Conservation (phyloP, 345 rosid genomes). For the Syzygium aromaticum region DNA sequence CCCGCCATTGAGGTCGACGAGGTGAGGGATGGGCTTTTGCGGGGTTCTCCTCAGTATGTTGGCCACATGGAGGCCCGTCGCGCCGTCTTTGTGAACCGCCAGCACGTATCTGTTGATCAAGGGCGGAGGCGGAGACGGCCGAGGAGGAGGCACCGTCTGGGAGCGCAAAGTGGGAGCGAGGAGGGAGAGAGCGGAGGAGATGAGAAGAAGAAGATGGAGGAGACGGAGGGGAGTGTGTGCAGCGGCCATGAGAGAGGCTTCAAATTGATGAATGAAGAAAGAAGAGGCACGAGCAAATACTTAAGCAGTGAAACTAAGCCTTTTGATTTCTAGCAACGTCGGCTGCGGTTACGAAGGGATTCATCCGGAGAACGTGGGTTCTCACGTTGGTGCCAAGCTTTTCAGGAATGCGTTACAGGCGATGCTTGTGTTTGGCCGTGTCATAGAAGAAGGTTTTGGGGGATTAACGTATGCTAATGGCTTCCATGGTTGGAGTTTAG, state of each 20-base stretch:
- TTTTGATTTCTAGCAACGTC: neutral
- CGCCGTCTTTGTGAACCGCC: neutral
- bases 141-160: neutral
- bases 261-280: neutral
- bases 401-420: neutral
- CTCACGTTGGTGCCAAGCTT: neutral
- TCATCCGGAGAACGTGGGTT: neutral
- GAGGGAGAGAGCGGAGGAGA: neutral
- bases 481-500: neutral
- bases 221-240: neutral
- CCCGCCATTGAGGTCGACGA: neutral
- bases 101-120: neutral
- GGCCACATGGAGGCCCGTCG: neutral
- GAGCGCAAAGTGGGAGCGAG: neutral
- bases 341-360: neutral
- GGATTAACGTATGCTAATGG: neutral
- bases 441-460: neutral
- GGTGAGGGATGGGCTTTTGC: neutral
- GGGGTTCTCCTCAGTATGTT: neutral
- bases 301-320: too few relatives aligned
- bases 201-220: neutral
- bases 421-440: neutral
- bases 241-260: neutral
- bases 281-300: constrained; percentile 1
- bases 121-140: neutral